Percentiles rank a stretch among this genome's conserved stretches.
Conservation (phyloP, 1,284 basidiomycete species). For the Cryptococcus depauperatus region DNA sequence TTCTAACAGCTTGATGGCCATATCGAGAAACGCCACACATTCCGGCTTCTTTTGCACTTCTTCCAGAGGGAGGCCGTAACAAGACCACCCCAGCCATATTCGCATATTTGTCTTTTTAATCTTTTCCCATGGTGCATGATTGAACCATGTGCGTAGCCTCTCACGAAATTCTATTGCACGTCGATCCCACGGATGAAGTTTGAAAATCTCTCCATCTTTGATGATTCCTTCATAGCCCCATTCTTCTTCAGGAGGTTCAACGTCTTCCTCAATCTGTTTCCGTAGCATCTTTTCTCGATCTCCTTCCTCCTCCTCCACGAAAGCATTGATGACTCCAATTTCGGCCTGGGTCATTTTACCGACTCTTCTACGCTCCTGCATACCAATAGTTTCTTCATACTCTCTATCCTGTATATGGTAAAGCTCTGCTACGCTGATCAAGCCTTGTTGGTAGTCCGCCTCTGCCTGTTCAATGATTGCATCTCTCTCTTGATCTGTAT, state of each 20-base stretch:
- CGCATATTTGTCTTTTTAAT: conserved; percentile 60
- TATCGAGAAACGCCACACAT: conserved; percentile 52
- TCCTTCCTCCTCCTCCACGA: conserved; percentile 24
- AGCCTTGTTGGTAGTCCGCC: conserved; percentile 16
- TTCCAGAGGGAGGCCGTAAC: conserved; percentile 58
- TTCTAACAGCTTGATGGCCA: conserved; percentile 58
- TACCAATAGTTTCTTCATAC: conserved; percentile 23
- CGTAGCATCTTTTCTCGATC: conserved; percentile 24
- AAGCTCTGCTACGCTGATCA: conserved; percentile 20
- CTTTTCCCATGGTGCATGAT: conserved; percentile 62
- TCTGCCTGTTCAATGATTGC: conserved; percentile 7
- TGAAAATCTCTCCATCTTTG: conserved; percentile 19
- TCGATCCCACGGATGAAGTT: conserved; percentile 30
- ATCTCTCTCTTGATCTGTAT: neutral
- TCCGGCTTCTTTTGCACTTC: conserved; percentile 45
- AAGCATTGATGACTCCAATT: conserved; percentile 16
- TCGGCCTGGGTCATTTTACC: conserved; percentile 20
- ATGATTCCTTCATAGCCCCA: conserved; percentile 18
- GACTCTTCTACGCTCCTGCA: conserved; percentile 17
- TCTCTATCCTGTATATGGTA: conserved; percentile 21
- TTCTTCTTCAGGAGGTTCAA: conserved; percentile 8
- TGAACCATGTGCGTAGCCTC: conserved; percentile 50
- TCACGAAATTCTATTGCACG: conserved; percentile 43
- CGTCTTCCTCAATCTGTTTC: conserved; percentile 22
- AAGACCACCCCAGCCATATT: conserved; percentile 76